phyloP scores from a whole-genome alignment of 345 rosid species.

The Citrus mangshanensis region DNA sequence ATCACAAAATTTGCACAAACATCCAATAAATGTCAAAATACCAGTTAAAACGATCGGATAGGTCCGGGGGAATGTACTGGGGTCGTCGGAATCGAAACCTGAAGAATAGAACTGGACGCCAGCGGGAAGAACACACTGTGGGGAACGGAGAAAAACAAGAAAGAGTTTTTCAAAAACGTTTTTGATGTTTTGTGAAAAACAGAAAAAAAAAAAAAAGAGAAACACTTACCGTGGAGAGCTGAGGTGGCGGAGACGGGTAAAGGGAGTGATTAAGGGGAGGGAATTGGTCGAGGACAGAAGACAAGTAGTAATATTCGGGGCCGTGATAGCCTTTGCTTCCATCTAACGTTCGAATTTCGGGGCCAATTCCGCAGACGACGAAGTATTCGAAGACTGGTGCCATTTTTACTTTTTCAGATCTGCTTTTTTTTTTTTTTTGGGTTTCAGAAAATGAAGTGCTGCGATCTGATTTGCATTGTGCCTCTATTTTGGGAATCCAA shows the following conservation, averaged over 20 bases:
- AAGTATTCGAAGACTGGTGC: slow-evolving; percentile 86
- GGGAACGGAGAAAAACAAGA: background rate
- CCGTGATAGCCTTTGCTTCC: slow-evolving; percentile 90
- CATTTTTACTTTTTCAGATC: slow-evolving; percentile 27
- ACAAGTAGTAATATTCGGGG: slow-evolving; percentile 46
- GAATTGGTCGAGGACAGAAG: slow-evolving; percentile 82
- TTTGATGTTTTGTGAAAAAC: background rate
- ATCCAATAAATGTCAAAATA: slow-evolving; percentile 16
- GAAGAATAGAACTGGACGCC: slow-evolving; percentile 73
- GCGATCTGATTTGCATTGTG: slow-evolving; percentile 2
- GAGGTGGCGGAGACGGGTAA: slow-evolving; percentile 87
- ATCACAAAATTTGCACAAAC: background rate
- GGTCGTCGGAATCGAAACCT: slow-evolving; percentile 62
- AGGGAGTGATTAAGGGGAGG: slow-evolving; percentile 74
- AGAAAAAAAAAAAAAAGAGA: background rate
- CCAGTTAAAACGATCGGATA: slow-evolving; percentile 98
- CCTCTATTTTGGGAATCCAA: too few species aligned
- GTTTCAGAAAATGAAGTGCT: background rate
- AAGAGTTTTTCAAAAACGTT: background rate
- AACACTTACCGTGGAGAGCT: slow-evolving; percentile 73
- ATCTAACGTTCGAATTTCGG: slow-evolving; percentile 87
- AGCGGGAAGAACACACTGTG: slow-evolving; percentile 92
- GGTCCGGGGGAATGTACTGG: slow-evolving; percentile 71
- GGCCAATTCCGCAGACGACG: slow-evolving; percentile 91
- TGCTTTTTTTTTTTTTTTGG: background rate